Evolutionary conservation across 805 yeast species (phyloP).

Genomic region (Ogataea philodendri): DNA sequence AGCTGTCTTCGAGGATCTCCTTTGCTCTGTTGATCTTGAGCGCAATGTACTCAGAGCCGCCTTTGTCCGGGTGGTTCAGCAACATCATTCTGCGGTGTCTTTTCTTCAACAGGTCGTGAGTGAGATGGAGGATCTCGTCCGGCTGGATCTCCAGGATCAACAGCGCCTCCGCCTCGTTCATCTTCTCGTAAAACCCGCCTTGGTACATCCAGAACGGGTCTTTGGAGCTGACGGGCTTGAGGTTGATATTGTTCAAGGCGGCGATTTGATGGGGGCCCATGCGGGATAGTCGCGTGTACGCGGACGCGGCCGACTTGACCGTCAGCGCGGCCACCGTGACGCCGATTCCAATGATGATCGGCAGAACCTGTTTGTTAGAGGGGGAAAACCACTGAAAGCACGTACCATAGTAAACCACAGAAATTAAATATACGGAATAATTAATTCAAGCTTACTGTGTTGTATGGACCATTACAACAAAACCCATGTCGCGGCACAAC

Average conservation of each 20-base stretch:
- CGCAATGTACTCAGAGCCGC: conserved; percentile 80
- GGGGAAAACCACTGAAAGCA: no score
- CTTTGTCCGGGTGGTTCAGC: conserved; percentile 84
- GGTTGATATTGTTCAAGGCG: conserved; percentile 36
- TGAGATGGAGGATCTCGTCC: conserved; percentile 50
- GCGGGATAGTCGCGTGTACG: conserved; percentile 31
- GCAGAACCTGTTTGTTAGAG: conserved; percentile 39
- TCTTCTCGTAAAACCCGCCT: conserved; percentile 63
- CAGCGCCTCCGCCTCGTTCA: conserved; percentile 72
- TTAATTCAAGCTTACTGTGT: no score
- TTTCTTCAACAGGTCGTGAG: conserved; percentile 53
- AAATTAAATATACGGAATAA: no score
- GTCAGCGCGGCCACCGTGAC: conserved; percentile 52
- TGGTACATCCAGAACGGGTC: conserved; percentile 38
- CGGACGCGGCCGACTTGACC: conserved; percentile 37
- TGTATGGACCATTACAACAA: no score
- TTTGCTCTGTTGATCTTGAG: conserved; percentile 87
- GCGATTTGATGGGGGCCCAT: conserved; percentile 41
- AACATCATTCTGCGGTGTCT: conserved; percentile 77
- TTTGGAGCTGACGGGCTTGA: conserved; percentile 13
- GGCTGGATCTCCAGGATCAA: conserved; percentile 59
- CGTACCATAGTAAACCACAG: no score
- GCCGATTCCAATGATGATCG: conserved; percentile 54
- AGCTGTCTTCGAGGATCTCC: conserved; percentile 69
- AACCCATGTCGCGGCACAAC: background rate